phyloP scores from a whole-genome alignment of 2,329 filamentous ascomycete genomes.

The Calycina herbarum region DNA sequence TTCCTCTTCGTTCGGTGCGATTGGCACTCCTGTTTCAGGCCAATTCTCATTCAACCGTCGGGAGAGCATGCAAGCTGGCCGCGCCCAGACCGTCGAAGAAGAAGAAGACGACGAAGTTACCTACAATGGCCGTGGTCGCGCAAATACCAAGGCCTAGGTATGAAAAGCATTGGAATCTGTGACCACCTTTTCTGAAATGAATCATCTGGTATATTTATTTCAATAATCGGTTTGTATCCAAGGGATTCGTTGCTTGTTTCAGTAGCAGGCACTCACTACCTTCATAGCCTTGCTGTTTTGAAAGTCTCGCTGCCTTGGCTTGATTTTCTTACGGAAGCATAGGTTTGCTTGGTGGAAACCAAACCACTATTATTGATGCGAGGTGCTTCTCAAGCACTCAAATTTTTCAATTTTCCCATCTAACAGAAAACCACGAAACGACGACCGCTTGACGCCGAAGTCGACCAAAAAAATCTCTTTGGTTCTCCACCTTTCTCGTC shows the following conservation, averaged over 20 bases:
- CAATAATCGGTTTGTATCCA: neutral
- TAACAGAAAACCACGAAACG: neutral
- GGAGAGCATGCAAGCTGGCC: neutral
- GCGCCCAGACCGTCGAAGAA: conserved; percentile 1
- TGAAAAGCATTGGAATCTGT: neutral
- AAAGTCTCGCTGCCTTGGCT: neutral
- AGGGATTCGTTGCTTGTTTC: neutral
- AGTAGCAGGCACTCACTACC: too few species aligned
- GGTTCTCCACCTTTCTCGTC: neutral
- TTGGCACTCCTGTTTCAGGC: neutral
- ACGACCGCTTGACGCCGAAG: neutral
- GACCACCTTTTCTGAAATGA: neutral
- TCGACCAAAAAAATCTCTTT: neutral
- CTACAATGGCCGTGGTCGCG: conserved; percentile 3
- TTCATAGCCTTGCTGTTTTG: too few species aligned
- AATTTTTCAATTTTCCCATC: neutral
- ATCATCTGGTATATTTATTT: conserved; percentile 1
- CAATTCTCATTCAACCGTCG: neutral
- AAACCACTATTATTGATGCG: neutral
- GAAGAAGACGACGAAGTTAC: conserved; percentile 9
- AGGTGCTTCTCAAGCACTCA: neutral
- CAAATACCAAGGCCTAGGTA: neutral
- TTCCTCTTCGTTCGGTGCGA: neutral
- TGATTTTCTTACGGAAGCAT: neutral
- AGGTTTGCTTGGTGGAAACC: neutral